Base-by-base conservation (phyloP, 345 rosid species). In the Erysimum cheiranthoides region DNA sequence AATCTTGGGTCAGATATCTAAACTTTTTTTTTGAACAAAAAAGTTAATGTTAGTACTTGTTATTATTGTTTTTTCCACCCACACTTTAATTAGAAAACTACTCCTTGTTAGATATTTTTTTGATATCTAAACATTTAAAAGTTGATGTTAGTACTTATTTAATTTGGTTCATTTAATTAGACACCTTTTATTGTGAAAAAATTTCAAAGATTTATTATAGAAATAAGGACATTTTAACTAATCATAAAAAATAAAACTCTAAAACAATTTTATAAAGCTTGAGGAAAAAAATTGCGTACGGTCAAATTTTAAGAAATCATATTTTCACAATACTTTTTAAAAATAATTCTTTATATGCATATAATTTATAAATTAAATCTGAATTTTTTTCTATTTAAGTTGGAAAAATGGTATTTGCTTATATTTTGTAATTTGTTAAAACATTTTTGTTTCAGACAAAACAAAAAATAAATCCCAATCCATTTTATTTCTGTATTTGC, bases 401-500 rank as follows among this genome's bases (percentile, higher is more conserved):
- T 4, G 2, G 10, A 35, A 35, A 49, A 50, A 51, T 25, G 25
- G 17, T 8, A 25, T 11, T 45, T 43, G 61, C 4, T 66, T 21
- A 11, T 28, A 46, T 46, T 2, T 32, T 8, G 5, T n/a, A 45
- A 60, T 8, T 47, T 11, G 52, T 8, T 0, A 10, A 70, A 50
- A 16, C 54, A 57, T 47, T 51, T 51, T 61, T 9, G 25, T 21
- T 74, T 67, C 45, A 60, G 67, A 49, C 52, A 43, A 64, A 34
- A 53, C 32, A n/a, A 1, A 50, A 52, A 54, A 12, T 3, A 38
- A 18, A 13, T 34, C 17, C 76, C 50, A 70, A 76, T 76, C 73
- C 56, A 65, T 47, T 38, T 40, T 71, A 25, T 56, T 77, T 46
- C 25, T 8, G 28, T 31, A 34, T 25, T 65, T 71, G 73, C 76